Conservation (phyloP, 345 rosid genomes). For the Angophora floribunda region DNA sequence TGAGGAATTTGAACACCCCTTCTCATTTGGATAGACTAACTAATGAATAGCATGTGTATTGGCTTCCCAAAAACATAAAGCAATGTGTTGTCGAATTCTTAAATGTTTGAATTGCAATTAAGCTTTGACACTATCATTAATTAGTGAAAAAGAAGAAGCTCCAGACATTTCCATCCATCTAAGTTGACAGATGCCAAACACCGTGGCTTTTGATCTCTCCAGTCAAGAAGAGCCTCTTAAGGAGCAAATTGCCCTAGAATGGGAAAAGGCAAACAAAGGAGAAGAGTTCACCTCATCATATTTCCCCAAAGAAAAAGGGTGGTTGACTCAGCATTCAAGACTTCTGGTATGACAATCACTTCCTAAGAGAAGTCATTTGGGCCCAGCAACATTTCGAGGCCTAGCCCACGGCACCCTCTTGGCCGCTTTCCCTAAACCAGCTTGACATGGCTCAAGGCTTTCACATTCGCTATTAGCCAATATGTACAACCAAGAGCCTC, state of each 20-base stretch:
- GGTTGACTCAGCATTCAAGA: constrained; percentile 2
- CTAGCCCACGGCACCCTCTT: constrained; percentile 6
- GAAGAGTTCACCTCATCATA: background rate
- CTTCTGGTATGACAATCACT: constrained; percentile 4
- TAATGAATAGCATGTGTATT: no score
- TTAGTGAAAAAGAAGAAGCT: no score
- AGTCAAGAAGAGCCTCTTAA: background rate
- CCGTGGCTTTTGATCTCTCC: background rate
- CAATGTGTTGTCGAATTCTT: no score
- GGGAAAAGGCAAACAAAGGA: background rate
- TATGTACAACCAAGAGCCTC: background rate
- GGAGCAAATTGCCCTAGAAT: background rate
- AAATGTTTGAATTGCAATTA: no score
- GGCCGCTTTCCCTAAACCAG: constrained; percentile 7
- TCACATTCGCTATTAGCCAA: background rate
- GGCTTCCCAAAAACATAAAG: no score
- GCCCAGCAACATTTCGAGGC: constrained; percentile 9
- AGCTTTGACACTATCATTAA: no score
- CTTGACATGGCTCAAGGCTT: constrained; percentile 22
- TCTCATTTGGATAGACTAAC: no score
- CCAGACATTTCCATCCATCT: no score
- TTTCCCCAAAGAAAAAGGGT: background rate
- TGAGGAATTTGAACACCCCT: no score
- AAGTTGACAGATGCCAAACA: background rate
- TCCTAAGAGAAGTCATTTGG: constrained; percentile 2